Evolutionary conservation across 1,284 basidiomycete species (phyloP).

Genomic region (Entoloma clypeatum): DNA sequence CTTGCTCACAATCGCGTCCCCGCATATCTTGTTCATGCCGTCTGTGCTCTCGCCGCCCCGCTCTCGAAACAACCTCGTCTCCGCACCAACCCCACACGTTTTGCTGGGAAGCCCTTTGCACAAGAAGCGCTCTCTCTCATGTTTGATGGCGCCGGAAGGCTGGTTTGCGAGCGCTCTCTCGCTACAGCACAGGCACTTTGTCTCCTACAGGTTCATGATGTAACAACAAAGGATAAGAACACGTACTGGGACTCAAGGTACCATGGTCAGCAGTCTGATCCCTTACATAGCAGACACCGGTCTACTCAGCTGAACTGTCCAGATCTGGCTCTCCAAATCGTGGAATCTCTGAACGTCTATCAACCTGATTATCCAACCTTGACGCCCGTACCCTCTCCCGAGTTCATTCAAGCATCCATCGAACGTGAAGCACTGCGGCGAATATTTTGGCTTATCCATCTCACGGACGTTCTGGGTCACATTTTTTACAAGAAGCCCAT

Average conservation of each 20-base stretch:
- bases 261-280: conserved; percentile 37
- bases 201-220: conserved; percentile 65
- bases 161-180: conserved; percentile 53
- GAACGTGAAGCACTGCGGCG: conserved; percentile 70
- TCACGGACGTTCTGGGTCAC: conserved; percentile 47
- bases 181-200: conserved; percentile 70
- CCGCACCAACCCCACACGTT: conserved; percentile 53
- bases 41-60: conserved; percentile 74
- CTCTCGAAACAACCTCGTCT: conserved; percentile 64
- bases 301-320: conserved; percentile 19
- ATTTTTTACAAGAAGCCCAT: conserved; percentile 48
- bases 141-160: conserved; percentile 61
- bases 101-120: conserved; percentile 67
- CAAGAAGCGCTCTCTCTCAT: conserved; percentile 63
- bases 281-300: conserved; percentile 17
- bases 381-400: conserved; percentile 49
- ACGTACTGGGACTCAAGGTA: conserved; percentile 37
- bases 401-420: conserved; percentile 54
- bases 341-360: conserved; percentile 61
- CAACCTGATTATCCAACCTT: conserved; percentile 52
- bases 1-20: conserved; percentile 64
- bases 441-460: conserved; percentile 73
- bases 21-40: conserved; percentile 60
- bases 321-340: conserved; percentile 65
- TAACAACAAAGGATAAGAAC: conserved; percentile 46